Percentiles rank a stretch among this genome's conserved stretches.
Evolutionary conservation across 2,329 filamentous ascomycete genomes (phyloP).

Genomic region (Sarocladium brachiariae): DNA sequence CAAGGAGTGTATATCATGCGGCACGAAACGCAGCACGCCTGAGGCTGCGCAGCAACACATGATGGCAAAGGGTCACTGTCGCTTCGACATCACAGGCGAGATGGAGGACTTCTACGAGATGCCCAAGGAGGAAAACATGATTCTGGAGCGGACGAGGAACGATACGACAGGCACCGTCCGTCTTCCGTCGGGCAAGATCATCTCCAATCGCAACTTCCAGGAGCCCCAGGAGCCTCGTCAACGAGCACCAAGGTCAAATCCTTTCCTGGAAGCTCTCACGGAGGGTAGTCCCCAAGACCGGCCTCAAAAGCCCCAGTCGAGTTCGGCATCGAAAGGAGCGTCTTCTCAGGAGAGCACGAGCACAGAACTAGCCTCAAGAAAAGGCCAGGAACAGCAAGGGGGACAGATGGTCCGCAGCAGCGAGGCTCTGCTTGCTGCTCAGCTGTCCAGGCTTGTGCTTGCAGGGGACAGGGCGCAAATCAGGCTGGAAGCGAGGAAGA

Average conservation of each 20-base stretch:
- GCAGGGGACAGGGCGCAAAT: constrained; percentile 13
- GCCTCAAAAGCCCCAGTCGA: not conserved
- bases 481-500: constrained; percentile 13
- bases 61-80: constrained; percentile 41
- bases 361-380: not conserved
- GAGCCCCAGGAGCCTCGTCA: not conserved
- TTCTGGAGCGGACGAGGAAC: not conserved
- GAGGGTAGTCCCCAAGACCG: not conserved
- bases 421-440: constrained; percentile 15
- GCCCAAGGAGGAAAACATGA: constrained; percentile 10
- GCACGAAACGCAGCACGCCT: constrained; percentile 31
- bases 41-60: constrained; percentile 46
- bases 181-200: constrained; percentile 26
- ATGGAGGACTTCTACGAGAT: constrained; percentile 34
- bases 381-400: not conserved
- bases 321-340: not conserved
- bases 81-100: constrained; percentile 30
- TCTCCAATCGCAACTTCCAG: constrained; percentile 18
- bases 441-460: constrained; percentile 13
- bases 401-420: constrained; percentile 12
- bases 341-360: not conserved
- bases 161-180: constrained; percentile 17
- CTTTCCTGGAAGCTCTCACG: not conserved
- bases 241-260: not conserved
- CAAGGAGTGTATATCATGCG: constrained; percentile 44